Percentiles rank a stretch among this genome's conserved stretches.
Conservation (phyloP, 139 green algal genomes). For the Chlamydomonas applanata region DNA sequence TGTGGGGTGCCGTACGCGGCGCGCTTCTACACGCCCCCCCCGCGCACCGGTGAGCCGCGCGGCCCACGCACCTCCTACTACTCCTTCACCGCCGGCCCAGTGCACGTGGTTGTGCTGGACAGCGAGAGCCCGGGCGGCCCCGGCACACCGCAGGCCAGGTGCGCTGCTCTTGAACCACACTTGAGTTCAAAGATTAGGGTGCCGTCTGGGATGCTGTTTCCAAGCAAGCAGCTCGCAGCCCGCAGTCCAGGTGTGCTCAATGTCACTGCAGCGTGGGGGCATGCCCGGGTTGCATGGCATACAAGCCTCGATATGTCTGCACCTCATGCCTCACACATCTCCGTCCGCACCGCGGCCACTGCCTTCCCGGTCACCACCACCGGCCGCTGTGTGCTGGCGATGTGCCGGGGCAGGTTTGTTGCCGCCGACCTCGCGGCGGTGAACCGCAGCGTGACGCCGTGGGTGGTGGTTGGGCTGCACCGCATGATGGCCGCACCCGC, state of each 20-base stretch:
- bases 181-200: too few species aligned
- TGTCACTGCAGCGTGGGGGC: too few species aligned
- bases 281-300: too few species aligned
- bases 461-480: constrained; percentile 55
- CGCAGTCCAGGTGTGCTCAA: too few species aligned
- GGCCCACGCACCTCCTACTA: background rate
- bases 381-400: too few species aligned
- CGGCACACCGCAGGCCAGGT: constrained; percentile 44
- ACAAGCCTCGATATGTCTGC: too few species aligned
- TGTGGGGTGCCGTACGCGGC: constrained; percentile 46
- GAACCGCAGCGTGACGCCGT: constrained; percentile 51
- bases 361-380: too few species aligned
- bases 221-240: too few species aligned
- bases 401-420: constrained; percentile 28
- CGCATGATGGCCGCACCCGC: constrained; percentile 33
- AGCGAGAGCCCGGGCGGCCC: constrained; percentile 52
- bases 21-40: constrained; percentile 7
- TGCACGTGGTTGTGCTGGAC: constrained; percentile 65
- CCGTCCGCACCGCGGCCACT: too few species aligned
- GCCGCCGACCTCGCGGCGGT: constrained; percentile 42
- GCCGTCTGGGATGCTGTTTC: too few species aligned
- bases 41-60: background rate
- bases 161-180: constrained; percentile 17
- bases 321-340: too few species aligned
- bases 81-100: constrained; percentile 55